phyloP scores from a whole-genome alignment of 768 basidiomycete genomes.

The Austroboletus eburneus region DNA sequence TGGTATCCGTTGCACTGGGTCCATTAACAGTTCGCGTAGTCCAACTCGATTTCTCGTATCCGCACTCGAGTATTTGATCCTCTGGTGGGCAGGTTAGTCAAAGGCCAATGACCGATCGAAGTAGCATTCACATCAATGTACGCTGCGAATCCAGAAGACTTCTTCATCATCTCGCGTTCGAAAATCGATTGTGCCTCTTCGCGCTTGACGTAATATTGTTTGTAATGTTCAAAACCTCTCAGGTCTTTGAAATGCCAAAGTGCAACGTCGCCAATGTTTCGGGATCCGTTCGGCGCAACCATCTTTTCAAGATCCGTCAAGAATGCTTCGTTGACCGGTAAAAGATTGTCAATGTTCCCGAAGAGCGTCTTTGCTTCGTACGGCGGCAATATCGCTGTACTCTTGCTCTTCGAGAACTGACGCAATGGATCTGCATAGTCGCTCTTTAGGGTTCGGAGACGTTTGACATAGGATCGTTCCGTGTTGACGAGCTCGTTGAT shows the following conservation, averaged over 20 bases:
- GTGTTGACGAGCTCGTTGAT: constrained; percentile 86
- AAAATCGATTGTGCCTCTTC: constrained; percentile 91
- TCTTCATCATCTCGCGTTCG: constrained; percentile 76
- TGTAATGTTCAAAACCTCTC: constrained; percentile 86
- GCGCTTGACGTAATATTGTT: constrained; percentile 85
- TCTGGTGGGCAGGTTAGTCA: constrained; percentile 38
- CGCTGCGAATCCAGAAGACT: constrained; percentile 73
- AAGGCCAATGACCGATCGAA: constrained; percentile 8
- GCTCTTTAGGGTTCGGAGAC: constrained; percentile 75
- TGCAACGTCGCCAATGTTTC: constrained; percentile 75
- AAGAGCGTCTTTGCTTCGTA: constrained; percentile 95
- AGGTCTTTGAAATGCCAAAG: constrained; percentile 82
- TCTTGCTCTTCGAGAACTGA: constrained; percentile 76
- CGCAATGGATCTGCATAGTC: constrained; percentile 92
- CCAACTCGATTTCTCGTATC: constrained; percentile 80
- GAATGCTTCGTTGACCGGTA: constrained; percentile 88
- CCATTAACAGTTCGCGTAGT: constrained; percentile 88
- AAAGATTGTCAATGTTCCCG: constrained; percentile 85
- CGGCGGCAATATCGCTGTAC: constrained; percentile 79
- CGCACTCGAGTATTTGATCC: constrained; percentile 79
- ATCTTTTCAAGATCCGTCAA: constrained; percentile 79
- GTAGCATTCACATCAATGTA: constrained; percentile 75
- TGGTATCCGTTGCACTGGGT: constrained; percentile 94
- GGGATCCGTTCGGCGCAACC: constrained; percentile 54
- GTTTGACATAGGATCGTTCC: constrained; percentile 83